Conservation (phyloP, 2,329 filamentous ascomycete genomes). For the Coniochaeta sp. region DNA sequence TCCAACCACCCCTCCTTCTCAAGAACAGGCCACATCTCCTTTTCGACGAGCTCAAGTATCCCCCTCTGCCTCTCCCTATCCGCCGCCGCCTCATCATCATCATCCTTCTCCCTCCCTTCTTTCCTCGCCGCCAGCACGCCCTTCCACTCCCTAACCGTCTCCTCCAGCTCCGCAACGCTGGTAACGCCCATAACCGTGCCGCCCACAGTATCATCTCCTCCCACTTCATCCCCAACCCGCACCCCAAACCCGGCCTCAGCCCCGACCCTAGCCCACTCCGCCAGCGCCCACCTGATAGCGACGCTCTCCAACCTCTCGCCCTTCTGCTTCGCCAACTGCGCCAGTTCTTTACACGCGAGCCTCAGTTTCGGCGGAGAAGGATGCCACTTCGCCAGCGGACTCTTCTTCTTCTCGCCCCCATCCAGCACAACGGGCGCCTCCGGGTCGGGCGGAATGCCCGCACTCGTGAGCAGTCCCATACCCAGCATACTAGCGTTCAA, state of each 20-base stretch:
- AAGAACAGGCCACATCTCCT: constrained; percentile 47
- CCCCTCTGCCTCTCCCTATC: not conserved
- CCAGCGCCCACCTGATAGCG: constrained; percentile 74
- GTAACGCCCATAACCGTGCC: constrained; percentile 61
- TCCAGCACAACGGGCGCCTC: constrained; percentile 51
- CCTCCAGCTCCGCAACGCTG: constrained; percentile 54
- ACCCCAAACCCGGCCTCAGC: constrained; percentile 21
- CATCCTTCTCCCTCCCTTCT: too few relatives aligned
- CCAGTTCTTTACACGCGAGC: constrained; percentile 53
- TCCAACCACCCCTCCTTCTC: constrained; percentile 53
- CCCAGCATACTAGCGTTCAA: constrained; percentile 83
- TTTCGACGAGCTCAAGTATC: constrained; percentile 23
- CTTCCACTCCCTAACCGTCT: constrained; percentile 53
- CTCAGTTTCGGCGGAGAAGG: constrained; percentile 70
- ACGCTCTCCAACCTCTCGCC: constrained; percentile 75
- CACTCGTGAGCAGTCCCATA: constrained; percentile 82
- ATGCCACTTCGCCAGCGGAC: constrained; percentile 54
- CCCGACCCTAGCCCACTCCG: constrained; percentile 49
- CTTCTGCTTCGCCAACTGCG: constrained; percentile 53
- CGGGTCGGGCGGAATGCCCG: constrained; percentile 71
- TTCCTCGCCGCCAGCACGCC: constrained; percentile 32
- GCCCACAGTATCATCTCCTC: constrained; percentile 42
- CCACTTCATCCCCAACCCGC: constrained; percentile 4
- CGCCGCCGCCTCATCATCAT: too few relatives aligned
- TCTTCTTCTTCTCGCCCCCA: not conserved